These are phyloP conservation scores for Tolypocladium capitatum DNA, from an alignment of 2,329 filamentous ascomycete species.

Conservation along the genomic window DNA sequence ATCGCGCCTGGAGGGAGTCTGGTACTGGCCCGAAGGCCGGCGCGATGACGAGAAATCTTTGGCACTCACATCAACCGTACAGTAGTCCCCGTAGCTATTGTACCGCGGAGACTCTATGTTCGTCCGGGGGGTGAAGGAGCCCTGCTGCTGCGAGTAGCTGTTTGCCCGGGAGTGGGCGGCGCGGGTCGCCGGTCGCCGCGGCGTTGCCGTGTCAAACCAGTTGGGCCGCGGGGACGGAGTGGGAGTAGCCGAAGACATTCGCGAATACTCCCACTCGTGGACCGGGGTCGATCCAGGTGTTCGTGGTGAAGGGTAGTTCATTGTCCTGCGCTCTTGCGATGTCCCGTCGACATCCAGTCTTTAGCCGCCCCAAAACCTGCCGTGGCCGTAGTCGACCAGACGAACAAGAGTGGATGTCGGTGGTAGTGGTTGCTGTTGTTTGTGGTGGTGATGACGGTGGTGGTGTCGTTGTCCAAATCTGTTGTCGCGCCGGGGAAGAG, in stretches of 20 bases:
- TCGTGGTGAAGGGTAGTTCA: conserved; percentile 26
- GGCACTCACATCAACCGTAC: conserved; percentile 53
- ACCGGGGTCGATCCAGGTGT: conserved; percentile 33
- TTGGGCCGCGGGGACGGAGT: conserved; percentile 42
- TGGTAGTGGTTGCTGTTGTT: neutral
- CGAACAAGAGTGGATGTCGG: neutral
- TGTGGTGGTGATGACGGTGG: too few species aligned
- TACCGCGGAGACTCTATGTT: conserved; percentile 45
- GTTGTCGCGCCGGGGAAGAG: conserved; percentile 6
- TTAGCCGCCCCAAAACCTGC: neutral
- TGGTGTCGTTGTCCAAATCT: neutral
- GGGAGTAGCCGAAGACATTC: conserved; percentile 40
- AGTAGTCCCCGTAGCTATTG: conserved; percentile 49
- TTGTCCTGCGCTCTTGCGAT: conserved; percentile 22
- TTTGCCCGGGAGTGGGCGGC: conserved; percentile 25
- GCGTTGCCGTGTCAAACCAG: conserved; percentile 34
- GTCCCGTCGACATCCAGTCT: conserved; percentile 17
- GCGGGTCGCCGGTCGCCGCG: conserved; percentile 41
- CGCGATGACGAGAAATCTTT: conserved; percentile 35
- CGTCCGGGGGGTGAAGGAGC: conserved; percentile 27
- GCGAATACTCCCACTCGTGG: conserved; percentile 38
- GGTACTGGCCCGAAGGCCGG: conserved; percentile 21
- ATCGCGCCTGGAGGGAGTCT: conserved; percentile 29
- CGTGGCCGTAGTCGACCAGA: neutral
- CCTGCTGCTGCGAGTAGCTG: conserved; percentile 24